These are phyloP conservation scores for Teunomyces tritomae DNA, from an alignment of 805 yeast genomes.

Conservation along the genomic window DNA sequence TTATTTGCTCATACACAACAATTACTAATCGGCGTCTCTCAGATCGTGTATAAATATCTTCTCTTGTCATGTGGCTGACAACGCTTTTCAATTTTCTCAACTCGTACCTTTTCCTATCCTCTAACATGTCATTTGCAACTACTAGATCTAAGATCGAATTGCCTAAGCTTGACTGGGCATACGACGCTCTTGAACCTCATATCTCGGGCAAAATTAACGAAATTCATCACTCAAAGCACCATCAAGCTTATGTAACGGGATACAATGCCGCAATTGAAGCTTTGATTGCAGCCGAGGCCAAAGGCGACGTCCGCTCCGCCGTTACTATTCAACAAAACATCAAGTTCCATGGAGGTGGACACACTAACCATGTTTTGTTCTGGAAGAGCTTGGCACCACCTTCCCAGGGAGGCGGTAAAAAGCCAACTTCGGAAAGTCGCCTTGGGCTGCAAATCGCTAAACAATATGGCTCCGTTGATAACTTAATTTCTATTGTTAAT, in stretches of 20 bases:
- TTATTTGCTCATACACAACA: neutral
- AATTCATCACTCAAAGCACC: constrained; percentile 49
- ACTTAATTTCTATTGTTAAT: constrained; percentile 40
- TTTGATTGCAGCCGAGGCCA: constrained; percentile 30
- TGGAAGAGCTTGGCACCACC: constrained; percentile 50
- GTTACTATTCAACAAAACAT: constrained; percentile 44
- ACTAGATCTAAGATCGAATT: constrained; percentile 14
- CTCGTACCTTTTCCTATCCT: neutral
- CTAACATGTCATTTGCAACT: neutral
- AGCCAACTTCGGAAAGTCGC: constrained; percentile 23
- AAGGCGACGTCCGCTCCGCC: constrained; percentile 39
- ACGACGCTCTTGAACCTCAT: constrained; percentile 47
- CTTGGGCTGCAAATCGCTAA: constrained; percentile 36
- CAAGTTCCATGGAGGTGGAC: constrained; percentile 52
- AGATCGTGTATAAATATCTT: neutral
- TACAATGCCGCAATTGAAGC: constrained; percentile 46
- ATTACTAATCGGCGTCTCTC: neutral
- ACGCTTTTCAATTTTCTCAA: neutral
- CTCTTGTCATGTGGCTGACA: neutral
- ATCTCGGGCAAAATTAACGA: constrained; percentile 47
- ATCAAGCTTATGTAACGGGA: constrained; percentile 48
- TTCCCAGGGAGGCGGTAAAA: constrained; percentile 38
- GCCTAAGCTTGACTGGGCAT: constrained; percentile 48
- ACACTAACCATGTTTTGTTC: constrained; percentile 49
- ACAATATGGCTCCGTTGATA: constrained; percentile 47